A percentile compares a stretch with the other conserved stretches of the same genome.
Evolutionary conservation across 2,329 filamentous ascomycete species (phyloP).

Genomic region (Arachnomyces sp.): DNA sequence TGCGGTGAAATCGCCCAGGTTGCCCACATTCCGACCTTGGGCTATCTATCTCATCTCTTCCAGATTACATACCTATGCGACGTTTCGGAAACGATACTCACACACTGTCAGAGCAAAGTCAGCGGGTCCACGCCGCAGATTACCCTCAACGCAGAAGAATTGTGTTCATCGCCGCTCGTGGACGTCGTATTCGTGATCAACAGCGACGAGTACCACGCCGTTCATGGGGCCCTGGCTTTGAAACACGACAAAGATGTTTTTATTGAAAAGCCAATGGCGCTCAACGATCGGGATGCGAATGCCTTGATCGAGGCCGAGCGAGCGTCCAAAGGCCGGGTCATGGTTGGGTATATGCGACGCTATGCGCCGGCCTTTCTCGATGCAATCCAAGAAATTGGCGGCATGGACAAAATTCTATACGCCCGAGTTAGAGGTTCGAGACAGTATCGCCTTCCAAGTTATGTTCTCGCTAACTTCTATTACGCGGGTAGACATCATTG

Average conservation of each 20-base stretch:
- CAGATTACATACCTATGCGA: conserved; percentile 46
- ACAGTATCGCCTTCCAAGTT: no score
- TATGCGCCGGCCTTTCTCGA: conserved; percentile 49
- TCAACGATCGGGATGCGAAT: conserved; percentile 39
- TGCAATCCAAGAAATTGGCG: conserved; percentile 45
- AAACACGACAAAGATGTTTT: conserved; percentile 47
- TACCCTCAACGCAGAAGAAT: conserved; percentile 29
- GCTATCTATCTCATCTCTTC: conserved; percentile 38
- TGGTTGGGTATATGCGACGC: conserved; percentile 55
- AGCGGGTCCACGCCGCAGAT: conserved; percentile 24
- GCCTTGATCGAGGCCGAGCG: conserved; percentile 44
- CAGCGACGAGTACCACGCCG: conserved; percentile 44
- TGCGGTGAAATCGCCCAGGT: conserved; percentile 46
- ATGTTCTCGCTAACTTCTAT: no score
- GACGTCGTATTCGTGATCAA: conserved; percentile 47
- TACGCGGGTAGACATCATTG: conserved; percentile 48
- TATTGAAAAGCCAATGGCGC: conserved; percentile 51
- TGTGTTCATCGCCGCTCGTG: conserved; percentile 38
- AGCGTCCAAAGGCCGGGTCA: conserved; percentile 37
- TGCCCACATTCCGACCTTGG: conserved; percentile 47
- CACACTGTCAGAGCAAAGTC: conserved; percentile 31
- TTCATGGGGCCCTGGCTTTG: conserved; percentile 44
- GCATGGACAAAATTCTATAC: conserved; percentile 45
- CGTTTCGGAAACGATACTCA: conserved; percentile 36
- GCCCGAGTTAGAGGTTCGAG: conserved; percentile 43